A percentile compares a stretch with the other conserved stretches of the same genome.
These are phyloP conservation scores for Citrus glauca DNA, from an alignment of 345 rosid genomes.

Conservation along the genomic window DNA sequence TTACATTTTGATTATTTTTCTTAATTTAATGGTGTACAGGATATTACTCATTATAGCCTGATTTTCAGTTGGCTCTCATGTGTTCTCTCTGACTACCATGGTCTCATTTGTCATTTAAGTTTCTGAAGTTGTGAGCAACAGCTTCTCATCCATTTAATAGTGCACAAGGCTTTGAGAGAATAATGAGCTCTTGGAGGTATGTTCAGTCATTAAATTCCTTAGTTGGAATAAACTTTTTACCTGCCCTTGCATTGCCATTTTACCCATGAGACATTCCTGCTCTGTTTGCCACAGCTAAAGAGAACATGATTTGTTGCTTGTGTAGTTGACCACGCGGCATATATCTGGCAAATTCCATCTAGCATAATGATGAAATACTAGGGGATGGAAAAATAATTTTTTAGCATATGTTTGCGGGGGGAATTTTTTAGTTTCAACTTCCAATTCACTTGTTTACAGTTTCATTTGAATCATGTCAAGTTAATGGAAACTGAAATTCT, in stretches of 20 bases:
- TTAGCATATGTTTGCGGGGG: background rate
- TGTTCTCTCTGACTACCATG: slow-evolving; percentile 13
- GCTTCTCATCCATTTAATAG: slow-evolving; percentile 21
- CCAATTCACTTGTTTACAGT: background rate
- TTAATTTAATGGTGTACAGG: background rate
- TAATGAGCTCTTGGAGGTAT: slow-evolving; percentile 36
- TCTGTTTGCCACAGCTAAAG: background rate
- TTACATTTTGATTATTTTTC: background rate
- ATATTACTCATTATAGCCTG: slow-evolving; percentile 8
- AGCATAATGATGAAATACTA: background rate
- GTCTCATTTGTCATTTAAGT: slow-evolving; percentile 17
- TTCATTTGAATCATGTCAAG: background rate
- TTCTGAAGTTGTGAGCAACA: slow-evolving; percentile 30
- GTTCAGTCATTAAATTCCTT: background rate
- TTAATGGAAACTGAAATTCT: background rate
- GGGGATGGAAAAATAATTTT: background rate
- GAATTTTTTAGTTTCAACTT: background rate
- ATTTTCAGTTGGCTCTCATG: slow-evolving; percentile 24
- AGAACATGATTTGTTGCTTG: background rate
- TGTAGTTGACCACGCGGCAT: background rate
- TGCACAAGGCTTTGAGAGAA: slow-evolving; percentile 9
- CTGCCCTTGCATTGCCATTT: background rate
- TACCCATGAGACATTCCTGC: background rate
- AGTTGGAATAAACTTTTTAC: background rate
- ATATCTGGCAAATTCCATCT: background rate